Conservation (phyloP, 176 grass and related monocot genomes). For the Carex kokanica region DNA sequence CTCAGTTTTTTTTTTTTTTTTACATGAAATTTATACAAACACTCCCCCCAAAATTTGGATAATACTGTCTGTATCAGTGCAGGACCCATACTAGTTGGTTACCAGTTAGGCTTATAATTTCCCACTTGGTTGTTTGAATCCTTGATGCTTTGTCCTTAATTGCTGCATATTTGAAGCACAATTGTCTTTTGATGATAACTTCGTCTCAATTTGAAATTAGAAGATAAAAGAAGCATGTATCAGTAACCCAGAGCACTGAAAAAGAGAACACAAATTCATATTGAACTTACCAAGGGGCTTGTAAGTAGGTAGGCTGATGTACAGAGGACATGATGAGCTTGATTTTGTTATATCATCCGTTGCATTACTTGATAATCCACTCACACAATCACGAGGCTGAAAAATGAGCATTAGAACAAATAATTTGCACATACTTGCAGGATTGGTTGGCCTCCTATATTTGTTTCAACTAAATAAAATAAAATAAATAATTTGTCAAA, state of each 20-base stretch:
- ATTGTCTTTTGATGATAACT: not conserved
- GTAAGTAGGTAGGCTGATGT: conserved; percentile 64
- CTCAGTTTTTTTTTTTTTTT: not conserved
- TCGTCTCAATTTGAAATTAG: not conserved
- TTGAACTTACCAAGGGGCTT: conserved; percentile 44
- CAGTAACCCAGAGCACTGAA: not conserved
- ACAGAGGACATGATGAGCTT: conserved; percentile 43
- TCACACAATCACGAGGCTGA: conserved; percentile 75
- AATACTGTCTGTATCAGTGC: not conserved
- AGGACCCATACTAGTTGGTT: not conserved
- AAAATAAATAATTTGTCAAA: not conserved
- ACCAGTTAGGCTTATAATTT: not conserved
- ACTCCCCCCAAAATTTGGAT: not conserved
- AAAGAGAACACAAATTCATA: not conserved
- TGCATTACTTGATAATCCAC: conserved; percentile 25
- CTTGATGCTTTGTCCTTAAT: not conserved
- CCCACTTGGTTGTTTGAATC: not conserved
- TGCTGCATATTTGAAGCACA: not conserved
- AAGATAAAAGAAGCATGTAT: not conserved
- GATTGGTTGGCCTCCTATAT: not conserved
- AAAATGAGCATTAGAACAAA: conserved; percentile 18
- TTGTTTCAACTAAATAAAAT: not conserved
- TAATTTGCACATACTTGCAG: not conserved
- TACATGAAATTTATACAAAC: not conserved
- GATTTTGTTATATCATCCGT: conserved; percentile 12